Evolutionary conservation across 169 alveolate genomes (phyloP).

Genomic region (Perkinsus olseni): DNA sequence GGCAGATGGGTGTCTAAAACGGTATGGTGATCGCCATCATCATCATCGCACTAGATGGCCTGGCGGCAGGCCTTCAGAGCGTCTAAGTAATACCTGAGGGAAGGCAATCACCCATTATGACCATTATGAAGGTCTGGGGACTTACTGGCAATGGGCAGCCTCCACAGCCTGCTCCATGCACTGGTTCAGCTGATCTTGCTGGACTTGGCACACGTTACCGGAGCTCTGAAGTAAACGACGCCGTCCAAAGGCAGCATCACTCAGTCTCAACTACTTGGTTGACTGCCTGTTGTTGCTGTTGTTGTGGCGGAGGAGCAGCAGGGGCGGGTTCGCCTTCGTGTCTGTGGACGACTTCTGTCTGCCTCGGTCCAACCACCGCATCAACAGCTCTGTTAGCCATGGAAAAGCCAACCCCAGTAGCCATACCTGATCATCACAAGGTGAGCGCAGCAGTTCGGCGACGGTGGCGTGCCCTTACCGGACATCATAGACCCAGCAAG

Average conservation of each 20-base stretch:
- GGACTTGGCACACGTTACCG: not conserved
- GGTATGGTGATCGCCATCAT: not conserved
- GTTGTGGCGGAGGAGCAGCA: conserved; percentile 10
- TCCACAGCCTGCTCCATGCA: conserved; percentile 34
- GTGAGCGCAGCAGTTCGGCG: not conserved
- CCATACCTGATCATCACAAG: conserved; percentile 1
- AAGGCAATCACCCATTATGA: not conserved
- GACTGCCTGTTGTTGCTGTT: not conserved
- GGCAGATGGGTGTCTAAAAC: too few species aligned
- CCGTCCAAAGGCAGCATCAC: not conserved
- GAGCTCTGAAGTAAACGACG: not conserved
- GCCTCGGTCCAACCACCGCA: conserved; percentile 40
- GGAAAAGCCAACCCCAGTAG: conserved; percentile 34
- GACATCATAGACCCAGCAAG: conserved; percentile 24
- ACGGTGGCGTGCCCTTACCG: conserved; percentile 10
- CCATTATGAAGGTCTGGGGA: not conserved
- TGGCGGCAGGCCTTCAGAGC: conserved; percentile 32
- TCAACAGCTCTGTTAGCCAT: conserved; percentile 44
- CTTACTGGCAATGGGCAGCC: conserved; percentile 31
- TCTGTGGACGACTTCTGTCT: conserved; percentile 40
- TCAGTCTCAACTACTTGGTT: not conserved
- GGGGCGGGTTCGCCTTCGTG: conserved; percentile 12
- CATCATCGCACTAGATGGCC: not conserved
- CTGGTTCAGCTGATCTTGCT: conserved; percentile 30
- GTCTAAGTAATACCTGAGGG: conserved; percentile 19